Evolutionary conservation across 169 alveolate species (phyloP).

Genomic region (Fabrea salina): DNA sequence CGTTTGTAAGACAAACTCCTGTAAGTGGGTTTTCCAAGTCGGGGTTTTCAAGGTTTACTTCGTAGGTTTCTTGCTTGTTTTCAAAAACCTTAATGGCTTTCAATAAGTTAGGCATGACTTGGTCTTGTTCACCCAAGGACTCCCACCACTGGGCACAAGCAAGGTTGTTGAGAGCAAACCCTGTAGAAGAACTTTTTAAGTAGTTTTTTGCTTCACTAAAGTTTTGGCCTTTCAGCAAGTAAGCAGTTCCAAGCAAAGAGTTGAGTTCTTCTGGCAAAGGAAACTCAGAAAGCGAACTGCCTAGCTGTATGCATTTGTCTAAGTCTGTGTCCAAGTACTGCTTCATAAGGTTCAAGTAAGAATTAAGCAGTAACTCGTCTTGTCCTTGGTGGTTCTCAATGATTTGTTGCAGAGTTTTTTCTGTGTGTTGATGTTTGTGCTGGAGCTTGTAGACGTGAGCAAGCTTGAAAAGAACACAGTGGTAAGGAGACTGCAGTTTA

Average conservation of each 20-base stretch:
- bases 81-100: neutral
- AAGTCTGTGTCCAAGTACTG: neutral
- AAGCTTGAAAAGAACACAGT: neutral
- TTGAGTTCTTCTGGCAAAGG: neutral
- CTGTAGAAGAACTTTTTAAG: no score
- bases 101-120: neutral
- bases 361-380: neutral
- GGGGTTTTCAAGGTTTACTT: neutral
- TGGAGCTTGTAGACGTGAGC: neutral
- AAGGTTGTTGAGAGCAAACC: neutral
- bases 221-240: neutral
- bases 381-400: neutral
- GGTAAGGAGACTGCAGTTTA: neutral
- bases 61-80: neutral
- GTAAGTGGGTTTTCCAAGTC: neutral
- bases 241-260: neutral
- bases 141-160: neutral
- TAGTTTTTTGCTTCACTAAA: neutral
- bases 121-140: neutral
- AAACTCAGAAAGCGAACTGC: neutral
- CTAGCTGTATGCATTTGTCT: neutral
- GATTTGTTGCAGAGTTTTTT: neutral
- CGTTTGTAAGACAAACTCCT: neutral
- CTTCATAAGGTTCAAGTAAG: neutral
- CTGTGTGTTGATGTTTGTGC: neutral